Evolutionary conservation across 1,284 basidiomycete genomes (phyloP).

Genomic region (Sanghuangporus sanghuang): DNA sequence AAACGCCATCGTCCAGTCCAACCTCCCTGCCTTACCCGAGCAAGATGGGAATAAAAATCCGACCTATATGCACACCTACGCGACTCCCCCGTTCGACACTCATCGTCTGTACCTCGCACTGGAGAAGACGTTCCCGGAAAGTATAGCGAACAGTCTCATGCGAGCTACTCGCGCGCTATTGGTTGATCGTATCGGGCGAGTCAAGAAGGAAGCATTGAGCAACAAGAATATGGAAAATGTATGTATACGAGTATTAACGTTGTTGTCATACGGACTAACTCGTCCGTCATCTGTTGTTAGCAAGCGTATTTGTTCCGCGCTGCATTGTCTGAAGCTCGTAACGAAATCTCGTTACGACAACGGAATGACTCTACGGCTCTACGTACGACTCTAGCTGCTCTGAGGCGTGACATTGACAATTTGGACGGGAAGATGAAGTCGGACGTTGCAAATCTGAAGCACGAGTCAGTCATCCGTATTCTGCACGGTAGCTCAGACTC

Average conservation of each 20-base stretch:
- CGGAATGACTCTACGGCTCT: conserved; percentile 85
- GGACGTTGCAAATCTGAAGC: conserved; percentile 83
- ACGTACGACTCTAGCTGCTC: conserved; percentile 65
- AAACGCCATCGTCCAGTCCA: conserved; percentile 2
- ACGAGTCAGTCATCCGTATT: conserved; percentile 70
- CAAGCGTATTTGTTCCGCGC: conserved; percentile 96
- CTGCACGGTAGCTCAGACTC: not conserved
- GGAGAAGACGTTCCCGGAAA: conserved; percentile 65
- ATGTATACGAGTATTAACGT: conserved; percentile 28
- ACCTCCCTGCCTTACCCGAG: conserved; percentile 13
- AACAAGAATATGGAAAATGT: conserved; percentile 90
- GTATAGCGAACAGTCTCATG: conserved; percentile 78
- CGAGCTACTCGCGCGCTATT: conserved; percentile 79
- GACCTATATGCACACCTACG: not conserved
- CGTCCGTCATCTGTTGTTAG: conserved; percentile 35
- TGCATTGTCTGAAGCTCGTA: conserved; percentile 86
- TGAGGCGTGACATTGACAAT: conserved; percentile 86
- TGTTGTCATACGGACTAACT: not conserved
- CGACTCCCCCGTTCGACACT: conserved; percentile 16
- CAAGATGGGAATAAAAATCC: not conserved
- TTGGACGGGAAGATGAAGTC: conserved; percentile 93
- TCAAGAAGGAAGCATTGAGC: conserved; percentile 71
- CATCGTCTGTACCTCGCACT: conserved; percentile 57
- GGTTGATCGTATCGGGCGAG: conserved; percentile 69
- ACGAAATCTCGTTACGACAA: conserved; percentile 80